These are phyloP conservation scores for Dipteronia sinensis DNA, from an alignment of 345 rosid genomes.

Conservation along the genomic window DNA sequence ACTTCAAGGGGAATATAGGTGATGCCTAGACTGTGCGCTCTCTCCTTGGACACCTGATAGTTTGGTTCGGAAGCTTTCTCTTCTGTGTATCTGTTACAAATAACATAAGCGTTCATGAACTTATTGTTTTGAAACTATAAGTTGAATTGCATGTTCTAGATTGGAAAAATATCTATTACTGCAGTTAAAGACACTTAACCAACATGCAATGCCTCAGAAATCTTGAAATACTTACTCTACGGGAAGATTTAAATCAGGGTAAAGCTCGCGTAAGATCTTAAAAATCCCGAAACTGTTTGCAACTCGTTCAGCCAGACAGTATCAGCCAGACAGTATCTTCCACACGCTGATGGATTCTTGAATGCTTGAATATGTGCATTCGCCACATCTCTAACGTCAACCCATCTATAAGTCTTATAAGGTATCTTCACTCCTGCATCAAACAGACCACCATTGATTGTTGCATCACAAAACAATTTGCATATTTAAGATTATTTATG, in stretches of 20 bases:
- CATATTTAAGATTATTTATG: too few relatives aligned
- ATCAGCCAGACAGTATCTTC: conserved; percentile 51
- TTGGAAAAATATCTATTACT: too few relatives aligned
- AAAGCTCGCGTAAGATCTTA: conserved; percentile 20
- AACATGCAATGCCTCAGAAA: too few relatives aligned
- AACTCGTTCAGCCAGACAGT: conserved; percentile 34
- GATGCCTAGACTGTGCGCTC: conserved; percentile 66
- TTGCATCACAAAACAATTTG: too few relatives aligned
- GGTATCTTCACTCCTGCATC: neutral
- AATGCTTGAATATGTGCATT: conserved; percentile 56
- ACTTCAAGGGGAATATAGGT: conserved; percentile 41
- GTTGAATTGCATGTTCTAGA: too few relatives aligned
- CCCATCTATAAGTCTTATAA: neutral
- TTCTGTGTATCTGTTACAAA: conserved; percentile 54
- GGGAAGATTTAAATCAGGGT: neutral
- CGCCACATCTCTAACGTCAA: conserved; percentile 17
- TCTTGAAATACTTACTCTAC: conserved; percentile 25
- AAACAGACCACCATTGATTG: neutral
- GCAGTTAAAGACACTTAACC: too few relatives aligned
- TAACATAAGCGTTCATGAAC: neutral
- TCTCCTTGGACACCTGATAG: conserved; percentile 77
- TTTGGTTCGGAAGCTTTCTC: conserved; percentile 70
- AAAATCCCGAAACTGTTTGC: neutral
- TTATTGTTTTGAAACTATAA: too few relatives aligned
- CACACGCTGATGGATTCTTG: conserved; percentile 46